Percentiles rank a stretch among this genome's conserved stretches.
Evolutionary conservation across 345 rosid genomes (phyloP).

Genomic region (Turnera subulata): DNA sequence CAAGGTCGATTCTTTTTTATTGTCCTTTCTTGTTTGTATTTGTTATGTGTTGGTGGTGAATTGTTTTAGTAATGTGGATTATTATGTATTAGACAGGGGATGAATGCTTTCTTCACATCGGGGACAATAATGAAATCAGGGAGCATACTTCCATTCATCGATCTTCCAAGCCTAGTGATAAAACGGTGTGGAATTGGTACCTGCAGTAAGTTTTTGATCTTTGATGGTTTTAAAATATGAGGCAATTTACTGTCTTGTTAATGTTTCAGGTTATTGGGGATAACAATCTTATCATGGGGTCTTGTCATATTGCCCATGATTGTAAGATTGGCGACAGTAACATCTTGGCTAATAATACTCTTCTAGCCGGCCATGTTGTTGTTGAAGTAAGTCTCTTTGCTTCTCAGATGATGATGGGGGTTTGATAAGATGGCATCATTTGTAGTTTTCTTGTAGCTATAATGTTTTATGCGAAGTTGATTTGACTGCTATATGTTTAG

Average conservation of each 20-base stretch:
- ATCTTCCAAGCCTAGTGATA: conserved; percentile 71
- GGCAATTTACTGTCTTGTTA: background rate
- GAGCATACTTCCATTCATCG: conserved; percentile 83
- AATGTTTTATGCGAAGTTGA: conserved; percentile 25
- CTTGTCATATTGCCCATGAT: conserved; percentile 96
- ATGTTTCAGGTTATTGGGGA: conserved; percentile 67
- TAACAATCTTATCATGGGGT: conserved; percentile 92
- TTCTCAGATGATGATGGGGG: background rate
- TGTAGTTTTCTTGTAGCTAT: background rate
- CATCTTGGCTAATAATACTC: conserved; percentile 83
- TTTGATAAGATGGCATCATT: conserved; percentile 1
- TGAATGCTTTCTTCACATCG: conserved; percentile 71
- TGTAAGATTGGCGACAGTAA: conserved; percentile 81
- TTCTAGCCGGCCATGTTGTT: conserved; percentile 88
- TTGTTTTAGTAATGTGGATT: background rate
- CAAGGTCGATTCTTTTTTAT: conserved; percentile 43
- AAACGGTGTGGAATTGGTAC: conserved; percentile 44
- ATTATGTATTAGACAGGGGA: conserved; percentile 50
- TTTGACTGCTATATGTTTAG: conserved; percentile 40
- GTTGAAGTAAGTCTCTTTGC: conserved; percentile 58
- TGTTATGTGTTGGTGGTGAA: background rate
- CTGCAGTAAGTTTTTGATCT: background rate
- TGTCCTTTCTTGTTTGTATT: background rate
- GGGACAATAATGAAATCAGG: conserved; percentile 84
- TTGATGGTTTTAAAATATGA: background rate